Base-by-base conservation (phyloP, 2,329 filamentous ascomycete species). In the Pyricularia sp. region DNA sequence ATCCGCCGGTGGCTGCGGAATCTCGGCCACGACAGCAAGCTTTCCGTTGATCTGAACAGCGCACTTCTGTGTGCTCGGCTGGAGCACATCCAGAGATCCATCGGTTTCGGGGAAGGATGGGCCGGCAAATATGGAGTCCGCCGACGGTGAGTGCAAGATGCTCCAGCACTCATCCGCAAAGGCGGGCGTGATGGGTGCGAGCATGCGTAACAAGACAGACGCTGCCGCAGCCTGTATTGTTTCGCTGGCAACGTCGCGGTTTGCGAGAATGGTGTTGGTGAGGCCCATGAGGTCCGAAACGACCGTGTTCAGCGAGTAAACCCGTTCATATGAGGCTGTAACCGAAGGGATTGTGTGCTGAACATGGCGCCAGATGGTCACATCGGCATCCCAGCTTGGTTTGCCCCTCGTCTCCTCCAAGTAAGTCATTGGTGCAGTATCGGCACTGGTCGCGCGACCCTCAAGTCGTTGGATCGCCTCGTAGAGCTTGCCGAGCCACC, bases 41-140 rank as follows among this genome's bases (percentile, higher is more conserved):
- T 88, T 92, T n/a, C 91, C 91, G 71, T 96, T 91, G 67, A 96
- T 76, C 71, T 92, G 88, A 19, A 96, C 86, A 0, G 88, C 88
- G 68, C 86, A 89, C 3, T 73, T 77, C 73, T 82, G 75, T 68
- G 75, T 78, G 68, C 79, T 75, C 64, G 81, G 75, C 70, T 82
- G 76, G 68, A 87, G 73, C 68, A 83, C 71, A 68, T 78, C 72
- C 65, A 80, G 69, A 16, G 30, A 57, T 30, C 78, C 80, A 67
- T 88, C 84, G 2, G 77, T 72, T 0, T 68, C 72, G 0, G 89
- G 90, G 78, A 90, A 94, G 0, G 73, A 72, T 1, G 83, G 80
- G 65, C 68, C 10, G 22, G 7, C 10, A 59, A 69, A 70, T 3
- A 68, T 55, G 33, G 65, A 44, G 1, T 4, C 19, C n/a, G 57